These are phyloP conservation scores for Phoenix dactylifera DNA, from an alignment of 176 grass and related monocot genomes.

Conservation along the genomic window DNA sequence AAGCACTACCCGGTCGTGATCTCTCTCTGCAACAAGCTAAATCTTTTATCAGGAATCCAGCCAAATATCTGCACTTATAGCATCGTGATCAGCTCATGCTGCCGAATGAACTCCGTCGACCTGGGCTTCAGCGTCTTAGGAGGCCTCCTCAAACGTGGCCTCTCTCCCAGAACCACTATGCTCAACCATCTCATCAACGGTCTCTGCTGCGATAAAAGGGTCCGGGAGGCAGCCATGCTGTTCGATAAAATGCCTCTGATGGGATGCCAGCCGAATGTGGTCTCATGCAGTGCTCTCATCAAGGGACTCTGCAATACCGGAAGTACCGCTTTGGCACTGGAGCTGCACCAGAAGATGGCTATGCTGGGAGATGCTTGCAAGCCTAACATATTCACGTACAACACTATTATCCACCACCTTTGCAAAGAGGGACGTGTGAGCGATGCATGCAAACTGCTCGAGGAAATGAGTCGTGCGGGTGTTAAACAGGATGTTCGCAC, in stretches of 20 bases:
- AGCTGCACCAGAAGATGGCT: conserved; percentile 21
- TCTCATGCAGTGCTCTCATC: conserved; percentile 6
- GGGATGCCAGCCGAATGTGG: conserved; percentile 1
- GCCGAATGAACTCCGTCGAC: neutral
- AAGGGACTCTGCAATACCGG: conserved; percentile 2
- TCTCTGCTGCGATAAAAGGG: conserved; percentile 9
- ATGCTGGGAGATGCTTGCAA: neutral
- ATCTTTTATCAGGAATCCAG: neutral
- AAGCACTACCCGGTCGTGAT: neutral
- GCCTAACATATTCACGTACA: conserved; percentile 18
- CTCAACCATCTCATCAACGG: conserved; percentile 3
- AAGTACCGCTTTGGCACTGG: neutral
- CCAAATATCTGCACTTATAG: neutral
- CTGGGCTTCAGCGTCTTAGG: conserved; percentile 11
- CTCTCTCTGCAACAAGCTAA: conserved; percentile 15
- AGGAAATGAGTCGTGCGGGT: conserved; percentile 12
- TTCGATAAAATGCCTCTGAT: conserved; percentile 25
- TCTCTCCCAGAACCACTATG: fast-evolving
- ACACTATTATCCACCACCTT: neutral
- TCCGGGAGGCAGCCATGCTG: conserved; percentile 4
- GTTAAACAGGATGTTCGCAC: neutral
- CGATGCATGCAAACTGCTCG: neutral
- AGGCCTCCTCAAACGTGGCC: neutral
- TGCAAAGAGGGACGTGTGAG: conserved; percentile 8
- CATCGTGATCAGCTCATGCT: conserved; percentile 23